A percentile compares a stretch with the other conserved stretches of the same genome.
Conservation (phyloP, 2,329 filamentous ascomycete species). For the Sclerotinia sclerotiorum region DNA sequence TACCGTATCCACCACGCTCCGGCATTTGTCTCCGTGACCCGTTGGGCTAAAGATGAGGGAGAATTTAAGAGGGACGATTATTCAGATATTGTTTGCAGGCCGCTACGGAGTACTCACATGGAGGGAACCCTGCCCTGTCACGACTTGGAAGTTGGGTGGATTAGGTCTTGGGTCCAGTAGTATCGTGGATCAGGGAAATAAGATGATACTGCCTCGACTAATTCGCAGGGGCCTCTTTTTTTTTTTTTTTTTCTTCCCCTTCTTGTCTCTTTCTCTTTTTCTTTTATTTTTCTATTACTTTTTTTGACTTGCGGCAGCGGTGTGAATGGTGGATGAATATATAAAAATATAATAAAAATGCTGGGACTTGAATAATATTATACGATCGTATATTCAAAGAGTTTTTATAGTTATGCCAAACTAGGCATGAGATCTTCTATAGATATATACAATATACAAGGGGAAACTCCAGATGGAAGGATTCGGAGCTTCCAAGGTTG, state of each 20-base stretch:
- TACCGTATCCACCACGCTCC: slow-evolving; percentile 27
- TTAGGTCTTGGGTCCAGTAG: slow-evolving; percentile 10
- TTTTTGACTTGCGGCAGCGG: slow-evolving; percentile 12
- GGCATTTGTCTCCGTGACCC: slow-evolving; percentile 32
- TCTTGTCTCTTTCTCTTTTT: too few relatives aligned
- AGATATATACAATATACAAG: not conserved
- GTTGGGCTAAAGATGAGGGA: slow-evolving; percentile 25
- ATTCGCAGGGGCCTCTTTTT: slow-evolving; percentile 11
- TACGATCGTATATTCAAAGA: not conserved
- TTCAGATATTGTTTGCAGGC: slow-evolving; percentile 27
- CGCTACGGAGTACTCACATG: slow-evolving; percentile 24
- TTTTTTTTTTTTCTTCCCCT: too few relatives aligned
- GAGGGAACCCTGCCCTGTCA: slow-evolving; percentile 22
- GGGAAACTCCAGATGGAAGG: not conserved
- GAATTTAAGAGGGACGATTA: slow-evolving; percentile 11
- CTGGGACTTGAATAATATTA: slow-evolving; percentile 11
- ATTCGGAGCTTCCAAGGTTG: not conserved
- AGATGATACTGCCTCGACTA: not conserved
- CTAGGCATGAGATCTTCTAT: not conserved
- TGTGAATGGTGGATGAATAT: slow-evolving; percentile 18
- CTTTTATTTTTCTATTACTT: too few relatives aligned
- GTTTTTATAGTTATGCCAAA: slow-evolving; percentile 1
- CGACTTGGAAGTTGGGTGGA: slow-evolving; percentile 6
- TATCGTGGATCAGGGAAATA: slow-evolving; percentile 19
- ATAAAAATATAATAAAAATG: not conserved